Conservation (phyloP, 2,329 filamentous ascomycete genomes). For the Septoria petroselini region DNA sequence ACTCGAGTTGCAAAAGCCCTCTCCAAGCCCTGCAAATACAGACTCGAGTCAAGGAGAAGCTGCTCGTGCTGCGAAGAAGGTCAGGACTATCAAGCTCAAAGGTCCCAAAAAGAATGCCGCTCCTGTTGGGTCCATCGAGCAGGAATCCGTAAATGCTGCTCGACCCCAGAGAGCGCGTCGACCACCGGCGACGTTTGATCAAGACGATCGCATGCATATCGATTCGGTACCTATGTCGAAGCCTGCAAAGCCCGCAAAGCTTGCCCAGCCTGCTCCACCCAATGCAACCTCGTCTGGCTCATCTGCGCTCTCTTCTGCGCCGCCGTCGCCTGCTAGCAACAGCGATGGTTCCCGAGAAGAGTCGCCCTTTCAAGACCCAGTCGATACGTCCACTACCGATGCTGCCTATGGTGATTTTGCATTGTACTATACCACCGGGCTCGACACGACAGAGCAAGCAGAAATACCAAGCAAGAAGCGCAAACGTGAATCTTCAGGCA, state of each 20-base stretch:
- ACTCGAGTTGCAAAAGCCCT: not conserved
- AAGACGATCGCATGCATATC: conserved; percentile 21
- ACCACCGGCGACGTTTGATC: conserved; percentile 20
- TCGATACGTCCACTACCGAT: conserved; percentile 19
- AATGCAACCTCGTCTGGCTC: conserved; percentile 32
- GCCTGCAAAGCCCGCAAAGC: conserved; percentile 9
- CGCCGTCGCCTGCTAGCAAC: conserved; percentile 18
- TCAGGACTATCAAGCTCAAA: conserved; percentile 31
- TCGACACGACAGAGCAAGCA: conserved; percentile 23
- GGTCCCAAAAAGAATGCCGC: conserved; percentile 9
- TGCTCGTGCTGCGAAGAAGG: conserved; percentile 28
- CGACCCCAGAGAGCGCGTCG: conserved; percentile 25
- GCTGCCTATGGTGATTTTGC: conserved; percentile 37
- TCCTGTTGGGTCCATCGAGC: conserved; percentile 10
- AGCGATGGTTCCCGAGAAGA: conserved; percentile 16
- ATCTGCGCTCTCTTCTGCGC: conserved; percentile 27
- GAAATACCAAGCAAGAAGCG: conserved; percentile 1
- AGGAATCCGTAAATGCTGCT: conserved; percentile 29
- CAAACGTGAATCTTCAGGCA: conserved; percentile 9
- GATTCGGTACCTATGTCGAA: conserved; percentile 7
- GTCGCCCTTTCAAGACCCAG: conserved; percentile 24
- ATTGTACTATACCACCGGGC: conserved; percentile 35
- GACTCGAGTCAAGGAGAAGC: conserved; percentile 20
- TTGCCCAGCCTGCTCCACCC: conserved; percentile 19
- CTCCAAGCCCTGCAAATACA: conserved; percentile 7